Evolutionary conservation across 768 basidiomycete species (phyloP).

Genomic region (Russula earlei): DNA sequence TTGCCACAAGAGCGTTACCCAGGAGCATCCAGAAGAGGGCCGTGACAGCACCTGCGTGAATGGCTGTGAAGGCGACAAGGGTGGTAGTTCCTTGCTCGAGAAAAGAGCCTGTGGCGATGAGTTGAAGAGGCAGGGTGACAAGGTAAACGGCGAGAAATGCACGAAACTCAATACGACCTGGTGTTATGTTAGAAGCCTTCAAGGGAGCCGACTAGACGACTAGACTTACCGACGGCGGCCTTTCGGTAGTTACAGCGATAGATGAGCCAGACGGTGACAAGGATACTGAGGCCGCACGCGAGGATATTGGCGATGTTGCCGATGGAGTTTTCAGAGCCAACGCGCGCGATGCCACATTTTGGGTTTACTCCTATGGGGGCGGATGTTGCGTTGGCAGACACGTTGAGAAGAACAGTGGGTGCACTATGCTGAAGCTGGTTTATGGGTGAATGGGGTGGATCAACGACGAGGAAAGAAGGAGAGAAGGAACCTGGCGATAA

Average conservation of each 20-base stretch:
- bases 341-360: slow-evolving; percentile 62
- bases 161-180: slow-evolving; percentile 64
- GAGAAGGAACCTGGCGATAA: slow-evolving; percentile 62
- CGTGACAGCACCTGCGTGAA: slow-evolving; percentile 72
- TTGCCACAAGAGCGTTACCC: slow-evolving; percentile 68
- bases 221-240: slow-evolving; percentile 69
- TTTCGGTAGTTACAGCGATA: slow-evolving; percentile 51
- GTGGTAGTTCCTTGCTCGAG: slow-evolving; percentile 67
- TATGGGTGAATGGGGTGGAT: slow-evolving; percentile 1
- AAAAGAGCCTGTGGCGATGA: slow-evolving; percentile 71
- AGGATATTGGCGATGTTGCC: slow-evolving; percentile 86
- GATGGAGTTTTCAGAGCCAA: slow-evolving; percentile 47
- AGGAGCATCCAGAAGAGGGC: slow-evolving; percentile 73
- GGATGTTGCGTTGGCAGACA: slow-evolving; percentile 35
- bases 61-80: slow-evolving; percentile 60
- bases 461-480: slow-evolving; percentile 12
- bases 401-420: slow-evolving; percentile 29
- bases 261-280: slow-evolving; percentile 51
- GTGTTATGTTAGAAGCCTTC: slow-evolving; percentile 1
- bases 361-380: slow-evolving; percentile 83
- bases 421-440: slow-evolving; percentile 28
- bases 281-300: slow-evolving; percentile 62
- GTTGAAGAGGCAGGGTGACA: slow-evolving; percentile 66
- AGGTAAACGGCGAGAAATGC: slow-evolving; percentile 57
- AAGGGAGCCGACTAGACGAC: background rate